Evolutionary conservation across 768 basidiomycete species (phyloP), one percentile per base, ranked within the genome.

Genomic region (Cantharellus cinnabarinus): DNA sequence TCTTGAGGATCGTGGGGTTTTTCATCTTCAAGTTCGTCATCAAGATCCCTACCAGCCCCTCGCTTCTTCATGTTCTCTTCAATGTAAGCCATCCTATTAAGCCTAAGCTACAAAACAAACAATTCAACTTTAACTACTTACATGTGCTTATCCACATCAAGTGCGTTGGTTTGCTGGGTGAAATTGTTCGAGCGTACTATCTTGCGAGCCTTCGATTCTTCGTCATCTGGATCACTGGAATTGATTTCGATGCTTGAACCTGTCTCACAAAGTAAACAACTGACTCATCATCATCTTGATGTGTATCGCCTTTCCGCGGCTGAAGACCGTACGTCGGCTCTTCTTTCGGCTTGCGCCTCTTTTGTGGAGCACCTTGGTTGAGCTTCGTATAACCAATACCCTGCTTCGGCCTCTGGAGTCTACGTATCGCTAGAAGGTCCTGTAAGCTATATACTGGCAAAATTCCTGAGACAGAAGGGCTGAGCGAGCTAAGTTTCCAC

Each of bases 121-220:
- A 15, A 41, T 3, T 5, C 29, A 15, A 50, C 35, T 5, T 42
- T 52, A 2, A 57, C 3, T 10, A 34, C 87, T 56, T 60, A 91
- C 94, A 98, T 98, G 66, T 98, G 95, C 67, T 97, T 98, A 72
- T 99, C 94, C 35, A 95, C 91, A 67, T 97, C 94, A 29, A 97
- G 76, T 1, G 82, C 80, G 68, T 95, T 94, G 3, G 94, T 99
- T 71, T 97, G 94, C 63, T 93, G 89, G 0, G 95, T 99, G 67
- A 99, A 98, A 71, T 95, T 95, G 70, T 88, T 94, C 29, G 80
- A 73, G 44, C 89, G 75, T 2, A 93, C 83, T 3, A 82, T 78
- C 56, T 81, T 75, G 60, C 87, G 75, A 5, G 85, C 81, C 60
- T 79, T 82, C 2, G 83, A 79, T 58, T 81, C 80, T 39, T 80